Evolutionary conservation across 2,329 filamentous ascomycete species (phyloP), one percentile per base, ranked within the genome.

Genomic region (Aspergillus brasiliensis): DNA sequence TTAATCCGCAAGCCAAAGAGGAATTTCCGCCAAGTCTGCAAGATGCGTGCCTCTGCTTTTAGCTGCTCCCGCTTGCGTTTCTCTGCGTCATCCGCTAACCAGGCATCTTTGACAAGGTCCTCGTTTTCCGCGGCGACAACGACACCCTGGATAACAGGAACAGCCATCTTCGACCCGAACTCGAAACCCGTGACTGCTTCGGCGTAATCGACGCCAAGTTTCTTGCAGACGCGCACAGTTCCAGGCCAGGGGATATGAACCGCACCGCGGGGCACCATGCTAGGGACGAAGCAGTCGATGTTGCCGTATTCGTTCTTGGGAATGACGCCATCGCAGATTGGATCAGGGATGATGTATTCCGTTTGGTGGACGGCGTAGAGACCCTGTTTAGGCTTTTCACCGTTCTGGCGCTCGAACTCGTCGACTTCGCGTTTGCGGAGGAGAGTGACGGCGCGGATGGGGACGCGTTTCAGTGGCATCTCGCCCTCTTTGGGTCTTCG

Each of bases 141-240:
- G 0, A 97, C 92, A 0, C 94, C 95, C 56, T 91, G 89, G 27
- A 98, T 90, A 0, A 97, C 87, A 0, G 95, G 95, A 0, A 98
- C 92, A 5, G 95, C 95, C 83, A 95, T 93, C 61, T 95, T 90
- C 68, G 95, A 89, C 0, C 94, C 94, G 73, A 98, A 99, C 72
- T 99, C 95, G 73, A 99, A 99, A 1, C 92, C 95, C 0, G 93
- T 93, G 2, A 97, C 95, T 1, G 95, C 95, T 76, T 98, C 95
- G 0, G 95, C 95, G 68, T 88, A 96, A 71, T 97, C 92, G 38
- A 98, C 89, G 3, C 87, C 86, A 0, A 99, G 81, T 62, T 90
- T 88, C 72, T 91, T 92, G 75, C 94, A 97, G 1, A 97, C 85
- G 51, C 88, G 88, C 31, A 89, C 87, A 0, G 88, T 89, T 0